phyloP scores from a whole-genome alignment of 2,329 filamentous ascomycete species.

The Pyrenochaeta sp. region DNA sequence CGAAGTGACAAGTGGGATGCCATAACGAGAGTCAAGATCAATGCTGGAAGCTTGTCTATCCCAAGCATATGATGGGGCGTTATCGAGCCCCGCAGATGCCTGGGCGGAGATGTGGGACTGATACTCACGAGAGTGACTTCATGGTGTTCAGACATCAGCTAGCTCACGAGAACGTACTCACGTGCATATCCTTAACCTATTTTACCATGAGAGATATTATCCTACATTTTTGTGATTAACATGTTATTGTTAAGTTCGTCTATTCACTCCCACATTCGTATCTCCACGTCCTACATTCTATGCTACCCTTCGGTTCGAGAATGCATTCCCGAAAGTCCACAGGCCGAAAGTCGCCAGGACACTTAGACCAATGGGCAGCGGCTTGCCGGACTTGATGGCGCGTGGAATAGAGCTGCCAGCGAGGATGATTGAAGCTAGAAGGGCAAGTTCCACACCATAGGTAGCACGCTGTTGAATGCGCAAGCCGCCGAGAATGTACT shows the following conservation, averaged over 20 bases:
- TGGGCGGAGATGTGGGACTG: not conserved
- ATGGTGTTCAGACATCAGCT: not conserved
- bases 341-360: slow-evolving; percentile 81
- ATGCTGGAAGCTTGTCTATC: not conserved
- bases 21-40: not conserved
- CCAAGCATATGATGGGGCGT: not conserved
- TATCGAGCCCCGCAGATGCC: not conserved
- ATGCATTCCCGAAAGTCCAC: slow-evolving; percentile 79
- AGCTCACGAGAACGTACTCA: not conserved
- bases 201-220: not conserved
- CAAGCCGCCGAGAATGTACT: slow-evolving; percentile 81
- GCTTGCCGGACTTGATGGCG: slow-evolving; percentile 84
- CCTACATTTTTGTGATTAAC: too few species aligned
- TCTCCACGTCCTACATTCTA: not conserved
- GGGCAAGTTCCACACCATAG: slow-evolving; percentile 87
- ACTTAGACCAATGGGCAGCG: slow-evolving; percentile 81
- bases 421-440: slow-evolving; percentile 86
- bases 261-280: not conserved
- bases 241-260: not conserved
- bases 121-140: not conserved
- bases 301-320: slow-evolving; percentile 35
- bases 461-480: slow-evolving; percentile 77
- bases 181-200: not conserved
- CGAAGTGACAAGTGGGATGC: not conserved
- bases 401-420: slow-evolving; percentile 86